A percentile compares a stretch with the other conserved stretches of the same genome.
These are phyloP conservation scores for Xylariaceae sp. DNA, from an alignment of 2,329 filamentous ascomycete species.

Conservation along the genomic window DNA sequence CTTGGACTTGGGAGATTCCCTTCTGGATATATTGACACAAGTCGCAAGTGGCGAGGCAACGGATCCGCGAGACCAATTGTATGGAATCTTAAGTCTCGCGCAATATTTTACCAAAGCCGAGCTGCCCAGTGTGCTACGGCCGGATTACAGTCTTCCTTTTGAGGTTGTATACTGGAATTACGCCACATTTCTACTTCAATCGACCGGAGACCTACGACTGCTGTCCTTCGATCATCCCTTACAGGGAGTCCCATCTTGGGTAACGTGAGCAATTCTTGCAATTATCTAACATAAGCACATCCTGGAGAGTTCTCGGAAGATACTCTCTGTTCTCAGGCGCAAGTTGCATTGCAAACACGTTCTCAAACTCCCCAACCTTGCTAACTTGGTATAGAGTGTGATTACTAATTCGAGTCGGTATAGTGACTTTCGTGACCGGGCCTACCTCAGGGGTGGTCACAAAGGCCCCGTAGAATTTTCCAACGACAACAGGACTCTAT, in stretches of 20 bases:
- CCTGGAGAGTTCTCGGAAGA: no score
- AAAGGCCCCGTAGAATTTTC: conserved; percentile 8
- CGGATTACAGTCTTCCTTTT: conserved; percentile 16
- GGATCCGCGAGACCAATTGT: conserved; percentile 6
- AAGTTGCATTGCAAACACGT: no score
- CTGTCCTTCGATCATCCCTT: conserved; percentile 4
- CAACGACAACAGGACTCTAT: conserved; percentile 8
- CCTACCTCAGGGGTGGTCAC: no score
- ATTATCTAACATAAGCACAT: background rate
- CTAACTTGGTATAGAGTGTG: no score
- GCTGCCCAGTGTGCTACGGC: conserved; percentile 13
- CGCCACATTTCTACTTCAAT: conserved; percentile 9
- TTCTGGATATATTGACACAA: conserved; percentile 1
- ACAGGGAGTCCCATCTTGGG: conserved; percentile 19
- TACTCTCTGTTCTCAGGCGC: no score
- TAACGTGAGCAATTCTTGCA: conserved; percentile 16
- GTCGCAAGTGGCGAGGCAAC: background rate
- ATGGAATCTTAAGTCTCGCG: conserved; percentile 3
- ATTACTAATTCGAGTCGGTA: no score
- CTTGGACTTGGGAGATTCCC: background rate
- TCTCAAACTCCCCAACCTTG: no score
- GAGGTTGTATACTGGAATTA: conserved; percentile 19
- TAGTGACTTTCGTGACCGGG: no score
- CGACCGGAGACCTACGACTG: conserved; percentile 8
- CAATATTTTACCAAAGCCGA: background rate